Evolutionary conservation across 805 yeast genomes (phyloP).

Genomic region (Lipomyces yamadae): DNA sequence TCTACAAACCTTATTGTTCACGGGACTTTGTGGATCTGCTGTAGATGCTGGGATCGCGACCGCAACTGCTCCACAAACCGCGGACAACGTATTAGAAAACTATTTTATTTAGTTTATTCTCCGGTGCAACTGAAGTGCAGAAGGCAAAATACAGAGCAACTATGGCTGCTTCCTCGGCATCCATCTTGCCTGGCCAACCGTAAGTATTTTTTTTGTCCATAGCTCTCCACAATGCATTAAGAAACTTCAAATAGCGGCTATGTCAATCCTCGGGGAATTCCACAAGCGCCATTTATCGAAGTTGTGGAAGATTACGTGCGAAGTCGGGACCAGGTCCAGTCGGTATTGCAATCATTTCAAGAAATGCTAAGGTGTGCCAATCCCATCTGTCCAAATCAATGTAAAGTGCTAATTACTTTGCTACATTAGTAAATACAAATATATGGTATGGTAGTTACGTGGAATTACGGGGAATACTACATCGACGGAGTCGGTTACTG

Average conservation of each 20-base stretch:
- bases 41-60: neutral
- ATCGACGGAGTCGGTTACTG: constrained; percentile 10
- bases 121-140: neutral
- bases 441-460: constrained; percentile 60
- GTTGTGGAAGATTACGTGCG: constrained; percentile 76
- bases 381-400: neutral
- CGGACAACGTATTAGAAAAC: neutral
- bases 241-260: constrained; percentile 22
- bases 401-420: neutral
- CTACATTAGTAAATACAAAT: constrained; percentile 66
- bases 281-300: constrained; percentile 92
- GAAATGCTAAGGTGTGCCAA: constrained; percentile 65
- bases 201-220: neutral
- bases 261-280: constrained; percentile 91
- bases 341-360: constrained; percentile 74
- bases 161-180: neutral
- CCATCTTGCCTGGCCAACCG: neutral
- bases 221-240: neutral
- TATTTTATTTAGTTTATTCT: neutral
- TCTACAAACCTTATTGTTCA: no score
- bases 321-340: constrained; percentile 69
- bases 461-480: constrained; percentile 41
- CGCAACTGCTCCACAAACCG: no score
- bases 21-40: neutral
- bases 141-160: neutral